Base-by-base conservation (phyloP, 768 basidiomycete genomes). In the Lyophyllum atratum region DNA sequence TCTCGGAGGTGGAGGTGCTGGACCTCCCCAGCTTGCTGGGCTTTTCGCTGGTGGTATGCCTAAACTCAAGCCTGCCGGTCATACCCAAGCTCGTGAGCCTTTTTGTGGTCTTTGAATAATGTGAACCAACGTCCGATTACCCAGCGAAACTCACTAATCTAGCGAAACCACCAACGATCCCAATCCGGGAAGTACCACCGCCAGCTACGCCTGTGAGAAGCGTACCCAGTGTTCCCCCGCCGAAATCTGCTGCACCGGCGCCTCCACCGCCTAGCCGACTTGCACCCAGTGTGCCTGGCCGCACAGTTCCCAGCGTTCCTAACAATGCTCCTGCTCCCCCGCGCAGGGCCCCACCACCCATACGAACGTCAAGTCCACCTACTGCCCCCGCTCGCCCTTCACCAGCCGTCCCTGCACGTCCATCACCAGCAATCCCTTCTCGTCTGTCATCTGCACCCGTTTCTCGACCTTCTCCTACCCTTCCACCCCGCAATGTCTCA, bases 21-120 rank as follows among this genome's bases (percentile, higher is more conserved):
- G 78, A 39, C 85, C 93, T 25, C 91, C 92, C 24, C 93, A 95
- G 70, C 75, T 95, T 4, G 94, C 85, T 29, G 87, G 85, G 1
- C 72, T 97, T 11, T 95, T 97, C 66, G 93, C 94, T 44, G 93
- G 92, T 15, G 94, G 95, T 1, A 86, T 96, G 78, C 95, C 95
- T 4, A 95, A 91, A 68, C 69, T 96, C 66, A 95, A 89, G 76
- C 85, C 92, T 44, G 81, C 89, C n/a, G 90, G 85, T 12, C 81
- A 84, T 55, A 78, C 67, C 52, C 80, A 76, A 69, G 70, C 78
- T 54, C 83, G 89, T 89, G 66, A 57, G 79, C 7, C 9, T 21
- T 49, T n/a, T 6, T 25, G 31, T 22, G 26, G 2, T 54, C 59
- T 12, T 55, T 43, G 54, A 28, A 52, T 31, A n/a, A 37, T 40